Base-by-base conservation (phyloP, 768 basidiomycete genomes). In the Clavulina sp. region DNA sequence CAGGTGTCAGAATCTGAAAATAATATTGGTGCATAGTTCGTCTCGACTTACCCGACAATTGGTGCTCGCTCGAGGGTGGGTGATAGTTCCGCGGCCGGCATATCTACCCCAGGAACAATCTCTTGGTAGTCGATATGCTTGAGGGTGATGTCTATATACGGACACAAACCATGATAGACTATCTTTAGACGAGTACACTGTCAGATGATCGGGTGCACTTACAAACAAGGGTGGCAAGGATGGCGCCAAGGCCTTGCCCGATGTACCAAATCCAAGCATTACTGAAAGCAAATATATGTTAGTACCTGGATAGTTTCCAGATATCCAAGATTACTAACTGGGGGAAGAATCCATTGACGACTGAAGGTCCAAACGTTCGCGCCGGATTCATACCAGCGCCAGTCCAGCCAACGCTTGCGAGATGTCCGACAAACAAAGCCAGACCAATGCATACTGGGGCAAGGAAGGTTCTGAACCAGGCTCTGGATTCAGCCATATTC, bases 351-450 rank as follows among this genome's bases (percentile, higher is more conserved):
- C 76, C 73, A n/a, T 73, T 71, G 33, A 81, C 67, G 2, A 75
- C 77, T 3, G 81, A 77, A 1, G 81, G 80, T 2, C 80, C 81
- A 61, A 81, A 81, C 0, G 81, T 62, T 51, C 80, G 72, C 9
- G 80, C 80, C 4, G 77, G 74, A 58, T 83, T 83, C 73, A 80
- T 77, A 19, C 68, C 69, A 3, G 76, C 79, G 4, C 80, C 78
- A 0, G 80, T 81, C 57, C 73, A 57, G n/a, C 54, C 50, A 32
- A 52, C 7, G 19, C 19, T 23, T 13, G 16, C 18, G 32, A 38
- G 64, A 47, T 80, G 76, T 53, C 76, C 70, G 2, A 70, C 71
- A 57, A 81, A 80, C 18, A 81, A 63, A 4, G 78, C 78, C 44
- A 81, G 67, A 21, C 78, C 80, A 36, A 81, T 76, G 4, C 80